These are phyloP conservation scores for Suillus spraguei DNA, from an alignment of 768 basidiomycete genomes.

Conservation along the genomic window DNA sequence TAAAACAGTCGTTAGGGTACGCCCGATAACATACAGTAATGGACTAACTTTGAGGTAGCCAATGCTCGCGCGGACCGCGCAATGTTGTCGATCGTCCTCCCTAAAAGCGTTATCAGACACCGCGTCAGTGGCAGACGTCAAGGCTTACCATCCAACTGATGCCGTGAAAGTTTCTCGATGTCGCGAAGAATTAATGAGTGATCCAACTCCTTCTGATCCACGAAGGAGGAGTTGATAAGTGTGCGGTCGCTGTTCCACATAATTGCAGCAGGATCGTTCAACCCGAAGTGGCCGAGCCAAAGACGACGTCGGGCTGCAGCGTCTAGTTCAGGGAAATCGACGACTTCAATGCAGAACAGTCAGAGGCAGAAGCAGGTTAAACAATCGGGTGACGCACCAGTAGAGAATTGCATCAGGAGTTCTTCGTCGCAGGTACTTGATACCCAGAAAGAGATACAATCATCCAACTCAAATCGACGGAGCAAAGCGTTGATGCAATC, in stretches of 20 bases:
- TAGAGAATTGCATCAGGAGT: not conserved
- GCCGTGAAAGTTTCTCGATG: slow-evolving; percentile 1
- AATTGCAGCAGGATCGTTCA: not conserved
- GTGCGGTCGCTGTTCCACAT: not conserved
- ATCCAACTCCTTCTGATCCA: not conserved
- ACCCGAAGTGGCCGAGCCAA: slow-evolving; percentile 3
- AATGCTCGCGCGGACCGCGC: not conserved
- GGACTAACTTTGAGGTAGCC: not conserved
- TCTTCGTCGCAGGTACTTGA: not conserved
- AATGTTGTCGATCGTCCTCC: not conserved
- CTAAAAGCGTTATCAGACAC: not conserved
- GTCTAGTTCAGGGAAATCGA: not conserved
- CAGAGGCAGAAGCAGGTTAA: not conserved
- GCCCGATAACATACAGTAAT: no score
- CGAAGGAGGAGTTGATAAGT: not conserved
- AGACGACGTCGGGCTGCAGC: not conserved
- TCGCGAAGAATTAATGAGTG: not conserved
- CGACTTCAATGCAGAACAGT: not conserved
- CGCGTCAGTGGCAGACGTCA: not conserved
- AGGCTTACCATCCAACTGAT: slow-evolving; percentile 3
- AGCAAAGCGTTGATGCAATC: not conserved
- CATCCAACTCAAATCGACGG: slow-evolving; percentile 1
- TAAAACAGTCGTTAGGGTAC: not conserved
- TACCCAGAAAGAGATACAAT: slow-evolving; percentile 7
- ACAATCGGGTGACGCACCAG: not conserved